phyloP scores from a whole-genome alignment of 805 yeast genomes.

The Ogataea thermomethanolica region DNA sequence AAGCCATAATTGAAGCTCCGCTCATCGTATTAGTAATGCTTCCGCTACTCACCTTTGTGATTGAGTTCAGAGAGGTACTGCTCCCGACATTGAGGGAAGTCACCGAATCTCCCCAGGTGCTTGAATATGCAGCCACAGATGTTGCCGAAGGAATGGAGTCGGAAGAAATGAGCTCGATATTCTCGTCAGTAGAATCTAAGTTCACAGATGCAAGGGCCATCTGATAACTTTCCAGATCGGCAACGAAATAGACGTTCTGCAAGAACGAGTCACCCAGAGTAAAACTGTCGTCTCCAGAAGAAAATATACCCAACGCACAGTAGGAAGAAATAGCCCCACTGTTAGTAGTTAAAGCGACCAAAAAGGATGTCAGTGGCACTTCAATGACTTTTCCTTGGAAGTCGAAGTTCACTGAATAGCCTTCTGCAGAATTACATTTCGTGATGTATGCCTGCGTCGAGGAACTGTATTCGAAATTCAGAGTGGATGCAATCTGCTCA shows the following conservation, averaged over 20 bases:
- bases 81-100: slow-evolving; percentile 7
- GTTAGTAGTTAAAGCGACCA: slow-evolving; percentile 17
- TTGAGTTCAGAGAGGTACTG: slow-evolving; percentile 4
- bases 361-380: slow-evolving; percentile 41
- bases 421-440: slow-evolving; percentile 38
- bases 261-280: slow-evolving; percentile 55
- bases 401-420: slow-evolving; percentile 39
- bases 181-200: slow-evolving; percentile 29
- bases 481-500: slow-evolving; percentile 26
- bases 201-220: slow-evolving; percentile 47
- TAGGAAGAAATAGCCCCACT: slow-evolving; percentile 24
- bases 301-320: slow-evolving; percentile 45
- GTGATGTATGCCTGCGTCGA: slow-evolving; percentile 43
- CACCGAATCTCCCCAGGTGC: slow-evolving; percentile 35
- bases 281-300: slow-evolving; percentile 33
- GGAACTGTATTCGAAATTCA: slow-evolving; percentile 41
- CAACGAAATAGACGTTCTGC: slow-evolving; percentile 50
- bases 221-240: slow-evolving; percentile 45
- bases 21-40: neutral
- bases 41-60: neutral
- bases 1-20: neutral
- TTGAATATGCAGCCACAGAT: slow-evolving; percentile 43
- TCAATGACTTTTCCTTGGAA: slow-evolving; percentile 57
- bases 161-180: slow-evolving; percentile 44
- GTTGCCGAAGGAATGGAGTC: slow-evolving; percentile 50